phyloP scores from a whole-genome alignment of 495 filamentous ascomycete genomes.

The Penicillium crystallinum region DNA sequence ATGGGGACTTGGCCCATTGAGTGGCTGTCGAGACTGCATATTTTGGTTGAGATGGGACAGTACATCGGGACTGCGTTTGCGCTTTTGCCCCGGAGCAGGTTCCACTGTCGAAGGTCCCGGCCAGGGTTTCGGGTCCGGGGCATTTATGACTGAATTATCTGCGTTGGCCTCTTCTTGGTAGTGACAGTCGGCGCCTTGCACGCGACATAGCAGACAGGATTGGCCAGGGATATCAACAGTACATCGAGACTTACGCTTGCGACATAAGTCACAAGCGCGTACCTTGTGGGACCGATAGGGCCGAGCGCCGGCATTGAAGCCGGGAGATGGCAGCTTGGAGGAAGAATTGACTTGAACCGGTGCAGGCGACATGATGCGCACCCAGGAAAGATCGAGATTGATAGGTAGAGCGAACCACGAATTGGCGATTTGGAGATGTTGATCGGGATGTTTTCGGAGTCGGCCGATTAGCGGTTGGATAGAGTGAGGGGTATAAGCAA shows the following conservation, averaged over 20 bases:
- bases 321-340: constrained; percentile 36
- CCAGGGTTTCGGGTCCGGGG: constrained; percentile 27
- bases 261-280: constrained; percentile 47
- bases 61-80: constrained; percentile 34
- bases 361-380: constrained; percentile 36
- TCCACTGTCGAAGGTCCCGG: constrained; percentile 21
- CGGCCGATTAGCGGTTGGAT: constrained; percentile 21
- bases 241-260: constrained; percentile 49
- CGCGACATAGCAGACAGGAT: constrained; percentile 46
- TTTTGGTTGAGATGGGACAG: constrained; percentile 14
- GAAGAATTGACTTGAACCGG: constrained; percentile 28
- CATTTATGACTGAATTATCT: constrained; percentile 24
- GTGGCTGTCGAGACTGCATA: constrained; percentile 11
- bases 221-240: constrained; percentile 45
- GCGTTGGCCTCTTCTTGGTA: constrained; percentile 38
- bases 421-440: constrained; percentile 15
- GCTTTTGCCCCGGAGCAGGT: constrained; percentile 30
- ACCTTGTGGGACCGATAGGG: constrained; percentile 51
- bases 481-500: constrained; percentile 23
- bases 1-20: constrained; percentile 25
- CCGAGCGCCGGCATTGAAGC: constrained; percentile 42
- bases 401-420: neutral
- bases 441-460: constrained; percentile 23
- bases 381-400: constrained; percentile 5
- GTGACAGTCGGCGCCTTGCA: constrained; percentile 46